Base-by-base conservation (phyloP, 257 asterid species). In the Nicotiana noctiflora region DNA sequence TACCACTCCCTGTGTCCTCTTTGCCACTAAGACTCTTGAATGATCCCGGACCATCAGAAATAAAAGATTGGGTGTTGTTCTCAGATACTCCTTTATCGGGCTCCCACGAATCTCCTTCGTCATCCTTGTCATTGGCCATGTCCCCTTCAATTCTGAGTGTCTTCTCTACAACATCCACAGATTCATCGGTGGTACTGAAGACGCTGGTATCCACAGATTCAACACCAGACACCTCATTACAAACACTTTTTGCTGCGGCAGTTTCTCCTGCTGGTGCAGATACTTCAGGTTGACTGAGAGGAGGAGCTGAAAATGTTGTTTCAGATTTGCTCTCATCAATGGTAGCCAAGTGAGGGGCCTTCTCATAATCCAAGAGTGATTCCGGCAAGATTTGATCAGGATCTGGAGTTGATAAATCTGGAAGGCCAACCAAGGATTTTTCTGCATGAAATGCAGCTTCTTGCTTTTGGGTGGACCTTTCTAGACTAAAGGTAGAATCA, bases 1-100 rank as follows among this genome's bases (percentile, higher is more conserved):
- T 75, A 21, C 98, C 97, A 81, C 98, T 94, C 81, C 98, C 99
- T 12, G 85, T 77, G 61, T 94, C 98, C 32, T 92, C 99, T 53
- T 87, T 92, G 34, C 93, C 97, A 81, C 92, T 66, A 78, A 87
- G 85, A 84, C 96, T 96, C 89, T 89, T 89, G 82, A 88, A 89
- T 32, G 98, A 94, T 81, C 92, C 97, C 8, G 99, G 89, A 63
- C 97, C 97, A 27, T 94, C 98, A 18, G 90, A 87, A 78, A 84
- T 75, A 81, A 80, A 80, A 64, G 91, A 83, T 84, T 80, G 97
- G 81, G 75, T 80, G 59, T 83, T 81, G 59, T 85, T 85, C 81
- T 88, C 96, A 29, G 90, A 51, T 72, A 84, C 85, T 76, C 86
- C 93, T 86, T 87, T 90, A 18, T 90, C 93, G 62, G 89, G 86